phyloP scores from a whole-genome alignment of 2,329 filamentous ascomycete species.

The Diaporthe aspalathi region DNA sequence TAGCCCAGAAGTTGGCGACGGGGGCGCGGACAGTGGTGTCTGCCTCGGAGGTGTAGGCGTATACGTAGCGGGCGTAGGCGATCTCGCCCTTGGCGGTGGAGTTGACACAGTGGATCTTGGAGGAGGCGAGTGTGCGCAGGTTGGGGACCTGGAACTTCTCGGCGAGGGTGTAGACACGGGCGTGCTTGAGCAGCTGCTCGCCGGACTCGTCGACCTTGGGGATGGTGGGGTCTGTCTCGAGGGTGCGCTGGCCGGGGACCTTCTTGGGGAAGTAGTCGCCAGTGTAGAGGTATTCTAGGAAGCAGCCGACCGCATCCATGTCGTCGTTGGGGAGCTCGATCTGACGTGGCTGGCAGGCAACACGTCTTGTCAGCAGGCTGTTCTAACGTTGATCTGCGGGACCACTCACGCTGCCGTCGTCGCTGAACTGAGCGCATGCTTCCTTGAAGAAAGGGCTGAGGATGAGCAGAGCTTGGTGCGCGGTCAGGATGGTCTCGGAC shows the following conservation, averaged over 20 bases:
- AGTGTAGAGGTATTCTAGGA: conserved; percentile 87
- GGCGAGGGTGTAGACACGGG: conserved; percentile 88
- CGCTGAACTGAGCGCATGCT: conserved; percentile 69
- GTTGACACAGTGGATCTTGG: conserved; percentile 92
- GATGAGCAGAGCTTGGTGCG: conserved; percentile 81
- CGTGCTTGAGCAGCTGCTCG: conserved; percentile 86
- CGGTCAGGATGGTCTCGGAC: conserved; percentile 72
- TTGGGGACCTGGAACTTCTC: conserved; percentile 77
- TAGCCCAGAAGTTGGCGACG: conserved; percentile 92
- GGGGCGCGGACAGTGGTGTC: conserved; percentile 82
- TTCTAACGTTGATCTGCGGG: not conserved
- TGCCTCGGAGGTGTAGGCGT: conserved; percentile 76
- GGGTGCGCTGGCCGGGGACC: conserved; percentile 69
- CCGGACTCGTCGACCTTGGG: conserved; percentile 81
- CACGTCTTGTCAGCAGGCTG: not conserved
- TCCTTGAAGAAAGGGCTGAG: conserved; percentile 81
- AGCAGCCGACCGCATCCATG: conserved; percentile 79
- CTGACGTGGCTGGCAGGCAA: conserved; percentile 64
- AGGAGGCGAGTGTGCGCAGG: conserved; percentile 81
- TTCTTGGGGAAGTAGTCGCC: conserved; percentile 86
- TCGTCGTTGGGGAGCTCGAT: conserved; percentile 77
- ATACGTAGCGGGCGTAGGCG: conserved; percentile 90
- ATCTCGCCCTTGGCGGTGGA: conserved; percentile 91
- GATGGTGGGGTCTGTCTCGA: conserved; percentile 75
- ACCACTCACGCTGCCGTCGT: conserved; percentile 68